Percentiles rank a stretch among this genome's conserved stretches.
Evolutionary conservation across 805 yeast species (phyloP).

Genomic region (Candida tibetensis): DNA sequence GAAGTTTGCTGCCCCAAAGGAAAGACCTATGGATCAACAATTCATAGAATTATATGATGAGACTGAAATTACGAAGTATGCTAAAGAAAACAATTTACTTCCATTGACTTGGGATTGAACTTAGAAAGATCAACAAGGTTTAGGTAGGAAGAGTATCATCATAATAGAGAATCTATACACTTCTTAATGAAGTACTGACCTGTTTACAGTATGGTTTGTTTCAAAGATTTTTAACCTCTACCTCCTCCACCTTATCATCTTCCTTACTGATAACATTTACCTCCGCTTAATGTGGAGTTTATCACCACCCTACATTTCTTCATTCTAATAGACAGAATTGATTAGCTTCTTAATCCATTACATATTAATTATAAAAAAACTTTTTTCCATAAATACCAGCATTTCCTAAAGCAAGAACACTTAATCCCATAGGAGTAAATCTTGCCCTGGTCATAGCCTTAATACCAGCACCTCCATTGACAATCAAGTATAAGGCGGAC

Average conservation of each 20-base stretch:
- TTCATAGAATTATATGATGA: slow-evolving; percentile 88
- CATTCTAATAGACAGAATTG: no score
- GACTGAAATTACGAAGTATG: slow-evolving; percentile 53
- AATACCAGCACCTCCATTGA: slow-evolving; percentile 62
- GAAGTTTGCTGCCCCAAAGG: slow-evolving; percentile 91
- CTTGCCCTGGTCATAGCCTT: slow-evolving; percentile 54
- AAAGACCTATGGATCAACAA: slow-evolving; percentile 93
- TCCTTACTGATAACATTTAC: no score
- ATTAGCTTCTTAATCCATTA: no score
- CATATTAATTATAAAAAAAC: slow-evolving; percentile 48
- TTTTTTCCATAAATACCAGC: slow-evolving; percentile 67
- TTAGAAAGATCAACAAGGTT: no score
- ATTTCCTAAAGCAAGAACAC: slow-evolving; percentile 58
- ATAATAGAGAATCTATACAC: no score
- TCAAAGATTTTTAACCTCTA: no score
- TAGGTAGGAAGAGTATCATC: no score
- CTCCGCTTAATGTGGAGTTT: no score
- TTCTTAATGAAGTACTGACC: no score
- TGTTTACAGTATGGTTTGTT: no score
- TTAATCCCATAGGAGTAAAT: slow-evolving; percentile 58
- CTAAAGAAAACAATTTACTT: slow-evolving; percentile 52
- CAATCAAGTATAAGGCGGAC: slow-evolving; percentile 70
- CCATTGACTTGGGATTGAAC: slow-evolving; percentile 66
- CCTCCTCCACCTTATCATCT: no score
- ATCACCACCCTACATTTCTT: no score